Evolutionary conservation across 148 eudicot genomes (phyloP).

Genomic region (Polygonum aviculare): DNA sequence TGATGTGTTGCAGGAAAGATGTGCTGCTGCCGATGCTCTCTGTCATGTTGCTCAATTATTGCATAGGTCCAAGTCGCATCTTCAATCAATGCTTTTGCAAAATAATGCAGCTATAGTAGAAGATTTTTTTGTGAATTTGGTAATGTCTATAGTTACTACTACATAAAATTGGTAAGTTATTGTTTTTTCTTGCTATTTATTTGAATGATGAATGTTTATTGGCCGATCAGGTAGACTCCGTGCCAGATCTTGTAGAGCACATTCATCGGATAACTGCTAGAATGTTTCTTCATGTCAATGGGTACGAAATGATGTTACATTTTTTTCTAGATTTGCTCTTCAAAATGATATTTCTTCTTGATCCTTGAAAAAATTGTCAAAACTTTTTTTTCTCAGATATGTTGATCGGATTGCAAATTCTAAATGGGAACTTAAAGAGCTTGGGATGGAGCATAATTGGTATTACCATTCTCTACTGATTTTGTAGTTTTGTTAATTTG

Average conservation of each 20-base stretch:
- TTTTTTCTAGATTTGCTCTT: neutral
- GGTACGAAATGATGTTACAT: slow-evolving; percentile 33
- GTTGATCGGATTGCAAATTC: slow-evolving; percentile 80
- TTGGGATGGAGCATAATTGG: slow-evolving; percentile 96
- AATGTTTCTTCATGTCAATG: slow-evolving; percentile 77
- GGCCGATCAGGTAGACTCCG: slow-evolving; percentile 71
- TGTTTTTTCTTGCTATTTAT: neutral
- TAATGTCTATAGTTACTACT: slow-evolving; percentile 20
- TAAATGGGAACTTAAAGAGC: slow-evolving; percentile 96
- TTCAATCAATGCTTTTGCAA: slow-evolving; percentile 77
- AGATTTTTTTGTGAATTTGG: slow-evolving; percentile 81
- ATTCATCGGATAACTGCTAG: slow-evolving; percentile 82
- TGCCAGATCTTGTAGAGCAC: slow-evolving; percentile 81
- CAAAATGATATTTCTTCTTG: neutral
- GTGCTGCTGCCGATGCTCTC: slow-evolving; percentile 77
- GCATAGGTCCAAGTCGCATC: slow-evolving; percentile 86
- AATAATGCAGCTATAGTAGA: slow-evolving; percentile 72
- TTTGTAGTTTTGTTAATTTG: neutral
- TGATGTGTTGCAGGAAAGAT: slow-evolving; percentile 70
- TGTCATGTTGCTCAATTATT: slow-evolving; percentile 78
- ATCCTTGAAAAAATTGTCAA: neutral
- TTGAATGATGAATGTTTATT: slow-evolving; percentile 8
- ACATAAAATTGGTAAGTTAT: neutral
- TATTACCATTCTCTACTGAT: slow-evolving; percentile 17
- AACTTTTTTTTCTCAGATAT: slow-evolving; percentile 43